phyloP scores from a whole-genome alignment of 2,329 filamentous ascomycete species.

The Pseudophaeomoniella oleicola region DNA sequence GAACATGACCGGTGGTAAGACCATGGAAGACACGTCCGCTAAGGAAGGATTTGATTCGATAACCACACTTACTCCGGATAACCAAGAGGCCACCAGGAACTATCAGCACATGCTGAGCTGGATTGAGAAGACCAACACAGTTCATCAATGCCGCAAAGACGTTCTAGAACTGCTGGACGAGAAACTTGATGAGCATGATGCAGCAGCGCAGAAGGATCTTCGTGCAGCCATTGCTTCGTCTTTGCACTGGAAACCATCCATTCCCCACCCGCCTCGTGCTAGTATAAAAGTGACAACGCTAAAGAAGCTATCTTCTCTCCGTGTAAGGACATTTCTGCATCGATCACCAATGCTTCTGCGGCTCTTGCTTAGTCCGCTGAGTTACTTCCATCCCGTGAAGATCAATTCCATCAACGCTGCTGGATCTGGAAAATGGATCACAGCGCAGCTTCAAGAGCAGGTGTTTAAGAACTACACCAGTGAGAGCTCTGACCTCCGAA shows the following conservation, averaged over 20 bases:
- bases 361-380: conserved; percentile 31
- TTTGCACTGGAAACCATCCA: conserved; percentile 31
- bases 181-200: conserved; percentile 18
- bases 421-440: conserved; percentile 36
- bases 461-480: conserved; percentile 35
- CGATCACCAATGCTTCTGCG: conserved; percentile 35
- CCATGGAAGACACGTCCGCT: conserved; percentile 21
- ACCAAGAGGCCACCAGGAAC: conserved; percentile 25
- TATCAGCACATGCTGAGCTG: conserved; percentile 27
- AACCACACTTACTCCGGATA: conserved; percentile 28
- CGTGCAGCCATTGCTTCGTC: conserved; percentile 36
- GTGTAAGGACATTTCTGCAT: conserved; percentile 30
- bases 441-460: conserved; percentile 29
- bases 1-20: conserved; percentile 24
- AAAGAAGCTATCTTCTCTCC: conserved; percentile 25
- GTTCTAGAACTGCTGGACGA: conserved; percentile 13
- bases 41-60: conserved; percentile 24
- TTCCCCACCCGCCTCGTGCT: conserved; percentile 34
- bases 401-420: conserved; percentile 36
- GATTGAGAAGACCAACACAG: conserved; percentile 24
- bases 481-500: conserved; percentile 27
- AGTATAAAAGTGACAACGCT: conserved; percentile 36
- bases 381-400: conserved; percentile 37
- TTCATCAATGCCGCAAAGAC: conserved; percentile 19
- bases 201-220: conserved; percentile 27